A percentile compares a stretch with the other conserved stretches of the same genome.
Conservation (phyloP, 108 stramenopile species). For the Pseudonitzschia delicatissima region DNA sequence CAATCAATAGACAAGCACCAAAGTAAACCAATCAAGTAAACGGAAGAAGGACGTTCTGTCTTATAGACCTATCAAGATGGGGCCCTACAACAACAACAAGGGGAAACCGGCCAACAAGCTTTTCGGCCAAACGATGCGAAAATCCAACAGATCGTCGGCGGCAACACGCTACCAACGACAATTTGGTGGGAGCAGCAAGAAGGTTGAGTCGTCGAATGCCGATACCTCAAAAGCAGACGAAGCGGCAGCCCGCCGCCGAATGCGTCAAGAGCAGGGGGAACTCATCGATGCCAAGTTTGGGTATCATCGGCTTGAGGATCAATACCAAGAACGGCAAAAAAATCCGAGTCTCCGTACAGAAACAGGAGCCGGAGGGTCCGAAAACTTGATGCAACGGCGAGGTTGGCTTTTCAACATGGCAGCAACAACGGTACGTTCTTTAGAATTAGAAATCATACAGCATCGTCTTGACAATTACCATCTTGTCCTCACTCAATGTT, state of each 20-base stretch:
- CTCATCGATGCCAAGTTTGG: constrained; percentile 64
- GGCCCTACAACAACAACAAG: constrained; percentile 3
- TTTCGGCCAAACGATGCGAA: constrained; percentile 47
- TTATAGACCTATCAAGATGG: background rate
- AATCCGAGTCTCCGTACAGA: background rate
- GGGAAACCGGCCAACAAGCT: constrained; percentile 6
- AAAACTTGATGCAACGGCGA: constrained; percentile 20
- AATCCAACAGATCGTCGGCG: constrained; percentile 12
- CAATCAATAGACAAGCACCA: too few species aligned
- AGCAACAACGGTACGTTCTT: constrained; percentile 73
- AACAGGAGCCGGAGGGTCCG: background rate
- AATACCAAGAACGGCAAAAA: constrained; percentile 20
- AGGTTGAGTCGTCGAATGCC: constrained; percentile 3
- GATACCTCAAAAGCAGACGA: constrained; percentile 19
- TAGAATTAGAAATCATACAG: background rate
- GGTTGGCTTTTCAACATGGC: constrained; percentile 94
- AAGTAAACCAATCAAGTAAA: too few species aligned
- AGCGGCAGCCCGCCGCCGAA: constrained; percentile 31
- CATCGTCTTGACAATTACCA: background rate
- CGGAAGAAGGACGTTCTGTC: too few species aligned
- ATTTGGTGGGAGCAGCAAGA: constrained; percentile 31
- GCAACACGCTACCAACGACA: constrained; percentile 62
- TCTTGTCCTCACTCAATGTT: too few species aligned
- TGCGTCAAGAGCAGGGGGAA: constrained; percentile 51
- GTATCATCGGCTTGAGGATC: constrained; percentile 44